Percentiles rank a stretch among this genome's conserved stretches.
Evolutionary conservation across 371 early-diverging fungal species (phyloP).

Genomic region (Saksenaea vasiformis): DNA sequence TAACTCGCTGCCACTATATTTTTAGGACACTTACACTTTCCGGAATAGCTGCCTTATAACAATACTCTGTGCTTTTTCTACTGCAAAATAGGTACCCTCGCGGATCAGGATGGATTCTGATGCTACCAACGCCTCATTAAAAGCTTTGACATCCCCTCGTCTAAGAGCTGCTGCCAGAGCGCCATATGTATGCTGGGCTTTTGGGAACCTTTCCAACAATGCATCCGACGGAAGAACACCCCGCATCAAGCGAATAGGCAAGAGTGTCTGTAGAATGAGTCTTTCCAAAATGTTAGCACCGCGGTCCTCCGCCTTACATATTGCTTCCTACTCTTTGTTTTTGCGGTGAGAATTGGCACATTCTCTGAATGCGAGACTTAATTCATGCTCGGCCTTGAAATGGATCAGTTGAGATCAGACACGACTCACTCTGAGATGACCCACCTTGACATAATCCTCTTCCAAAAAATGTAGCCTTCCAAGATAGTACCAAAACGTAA

Average conservation of each 20-base stretch:
- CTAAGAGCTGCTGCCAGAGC: constrained; percentile 65
- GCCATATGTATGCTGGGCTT: constrained; percentile 56
- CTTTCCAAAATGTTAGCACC: constrained; percentile 26
- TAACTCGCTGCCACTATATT: not conserved
- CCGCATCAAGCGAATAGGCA: constrained; percentile 71
- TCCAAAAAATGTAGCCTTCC: constrained; percentile 84
- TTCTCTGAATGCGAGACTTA: constrained; percentile 69
- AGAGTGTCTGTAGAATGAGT: constrained; percentile 71
- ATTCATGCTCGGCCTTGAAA: constrained; percentile 66
- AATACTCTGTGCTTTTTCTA: constrained; percentile 74
- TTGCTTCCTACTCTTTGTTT: constrained; percentile 58
- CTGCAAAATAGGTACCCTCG: constrained; percentile 75
- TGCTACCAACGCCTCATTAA: constrained; percentile 58
- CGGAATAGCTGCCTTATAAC: constrained; percentile 76
- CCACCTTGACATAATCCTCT: constrained; percentile 73
- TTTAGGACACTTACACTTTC: constrained; percentile 62
- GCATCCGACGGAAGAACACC: constrained; percentile 65
- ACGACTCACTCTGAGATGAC: not conserved
- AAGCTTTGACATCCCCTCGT: constrained; percentile 70
- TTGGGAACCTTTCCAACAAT: constrained; percentile 60
- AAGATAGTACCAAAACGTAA: constrained; percentile 81
- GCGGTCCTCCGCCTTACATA: not conserved
- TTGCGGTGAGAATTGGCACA: constrained; percentile 51
- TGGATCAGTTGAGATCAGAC: not conserved
- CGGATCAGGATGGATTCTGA: constrained; percentile 60